Evolutionary conservation across 2,329 filamentous ascomycete species (phyloP).

Genomic region (Juglanconis juglandina): DNA sequence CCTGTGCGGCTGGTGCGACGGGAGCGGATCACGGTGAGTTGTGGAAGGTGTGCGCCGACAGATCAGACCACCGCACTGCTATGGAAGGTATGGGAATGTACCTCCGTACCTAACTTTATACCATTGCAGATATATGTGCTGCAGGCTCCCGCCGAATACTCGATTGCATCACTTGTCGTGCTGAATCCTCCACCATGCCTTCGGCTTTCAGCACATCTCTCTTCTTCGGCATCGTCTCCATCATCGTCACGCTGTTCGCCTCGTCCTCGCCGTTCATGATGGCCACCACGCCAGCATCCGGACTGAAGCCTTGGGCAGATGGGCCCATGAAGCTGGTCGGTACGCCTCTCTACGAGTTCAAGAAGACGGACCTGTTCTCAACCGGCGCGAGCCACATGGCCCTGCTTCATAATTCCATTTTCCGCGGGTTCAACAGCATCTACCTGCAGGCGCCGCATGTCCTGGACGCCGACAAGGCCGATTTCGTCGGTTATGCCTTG

Average conservation of each 20-base stretch:
- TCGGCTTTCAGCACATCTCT: constrained; percentile 20
- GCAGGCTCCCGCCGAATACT: not conserved
- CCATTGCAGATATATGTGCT: not conserved
- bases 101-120: no score
- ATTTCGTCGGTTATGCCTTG: constrained; percentile 56
- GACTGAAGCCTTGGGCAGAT: constrained; percentile 48
- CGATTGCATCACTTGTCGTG: no score
- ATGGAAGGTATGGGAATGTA: no score
- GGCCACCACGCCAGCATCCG: constrained; percentile 29
- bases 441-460: constrained; percentile 56
- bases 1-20: no score
- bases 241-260: constrained; percentile 34
- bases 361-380: constrained; percentile 57
- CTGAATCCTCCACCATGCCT: constrained; percentile 8
- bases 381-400: constrained; percentile 59
- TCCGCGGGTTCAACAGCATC: constrained; percentile 62
- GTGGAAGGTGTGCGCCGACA: no score
- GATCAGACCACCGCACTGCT: no score
- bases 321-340: constrained; percentile 50
- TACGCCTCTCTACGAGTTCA: constrained; percentile 51
- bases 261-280: constrained; percentile 38
- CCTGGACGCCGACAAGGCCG: constrained; percentile 46
- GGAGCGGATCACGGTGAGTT: no score
- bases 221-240: constrained; percentile 28
- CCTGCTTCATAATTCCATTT: constrained; percentile 59